Percentiles rank a stretch among this genome's conserved stretches.
These are phyloP conservation scores for Pouteria campechiana DNA, from an alignment of 179 eudicot genomes.

Conservation along the genomic window DNA sequence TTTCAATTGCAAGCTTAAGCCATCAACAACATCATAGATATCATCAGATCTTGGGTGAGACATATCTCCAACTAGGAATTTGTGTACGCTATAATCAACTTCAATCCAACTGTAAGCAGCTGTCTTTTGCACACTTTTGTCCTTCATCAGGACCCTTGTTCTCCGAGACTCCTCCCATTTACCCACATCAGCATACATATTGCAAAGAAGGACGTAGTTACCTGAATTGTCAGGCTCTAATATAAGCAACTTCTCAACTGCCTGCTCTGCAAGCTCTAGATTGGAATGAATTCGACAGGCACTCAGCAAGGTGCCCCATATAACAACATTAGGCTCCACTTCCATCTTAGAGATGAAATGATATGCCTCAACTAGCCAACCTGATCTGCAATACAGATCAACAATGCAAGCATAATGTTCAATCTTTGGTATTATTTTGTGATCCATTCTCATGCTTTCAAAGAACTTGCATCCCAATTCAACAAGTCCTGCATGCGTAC, in stretches of 20 bases:
- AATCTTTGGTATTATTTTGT: constrained; percentile 26
- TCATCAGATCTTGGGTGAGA: constrained; percentile 29
- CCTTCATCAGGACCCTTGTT: constrained; percentile 26
- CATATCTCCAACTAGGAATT: constrained; percentile 37
- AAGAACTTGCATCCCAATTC: constrained; percentile 35
- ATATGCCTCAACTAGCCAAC: constrained; percentile 38
- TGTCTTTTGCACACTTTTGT: constrained; percentile 30
- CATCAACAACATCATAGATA: constrained; percentile 23
- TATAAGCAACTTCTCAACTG: constrained; percentile 24
- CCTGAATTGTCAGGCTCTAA: constrained; percentile 51
- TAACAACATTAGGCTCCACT: constrained; percentile 35
- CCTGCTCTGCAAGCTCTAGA: constrained; percentile 36
- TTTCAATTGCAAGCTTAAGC: constrained; percentile 18
- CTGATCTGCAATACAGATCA: constrained; percentile 39
- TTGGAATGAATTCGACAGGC: constrained; percentile 33
- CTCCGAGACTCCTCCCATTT: constrained; percentile 39
- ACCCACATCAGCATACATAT: constrained; percentile 37
- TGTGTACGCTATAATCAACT: constrained; percentile 33
- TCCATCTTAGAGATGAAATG: constrained; percentile 35
- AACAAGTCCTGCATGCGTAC: constrained; percentile 44
- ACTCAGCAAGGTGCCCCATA: constrained; percentile 51
- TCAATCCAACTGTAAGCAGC: constrained; percentile 60
- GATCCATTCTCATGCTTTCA: constrained; percentile 21
- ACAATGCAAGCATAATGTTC: constrained; percentile 57
- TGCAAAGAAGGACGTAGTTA: constrained; percentile 44